Evolutionary conservation across 225 moss, liverwort and hornwort species (phyloP).

Genomic region (Antitrichia curtipendula): DNA sequence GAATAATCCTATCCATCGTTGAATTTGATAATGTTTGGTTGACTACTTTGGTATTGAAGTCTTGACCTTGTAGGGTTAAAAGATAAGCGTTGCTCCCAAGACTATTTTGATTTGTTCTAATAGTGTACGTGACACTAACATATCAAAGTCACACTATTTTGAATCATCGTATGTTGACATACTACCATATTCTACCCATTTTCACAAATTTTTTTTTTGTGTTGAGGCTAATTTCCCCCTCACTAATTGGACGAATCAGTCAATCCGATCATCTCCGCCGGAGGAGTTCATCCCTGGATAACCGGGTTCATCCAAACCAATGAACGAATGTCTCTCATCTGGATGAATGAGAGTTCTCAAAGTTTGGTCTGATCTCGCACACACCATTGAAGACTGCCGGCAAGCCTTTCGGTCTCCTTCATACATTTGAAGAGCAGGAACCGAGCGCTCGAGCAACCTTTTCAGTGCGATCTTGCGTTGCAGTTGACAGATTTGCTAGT

Average conservation of each 20-base stretch:
- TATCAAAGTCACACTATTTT: neutral
- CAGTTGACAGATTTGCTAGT: neutral
- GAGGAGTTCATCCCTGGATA: no score
- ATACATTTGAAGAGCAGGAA: neutral
- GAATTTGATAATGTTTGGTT: accelerated
- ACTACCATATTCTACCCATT: neutral
- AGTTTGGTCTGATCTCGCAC: no score
- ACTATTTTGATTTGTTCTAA: neutral
- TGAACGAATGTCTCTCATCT: accelerated
- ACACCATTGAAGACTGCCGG: neutral
- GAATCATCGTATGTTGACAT: neutral
- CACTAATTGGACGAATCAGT: neutral
- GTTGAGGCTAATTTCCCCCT: neutral
- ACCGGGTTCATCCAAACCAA: neutral
- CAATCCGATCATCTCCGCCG: neutral
- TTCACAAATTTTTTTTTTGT: neutral
- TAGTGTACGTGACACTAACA: neutral
- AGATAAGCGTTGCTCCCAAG: accelerated
- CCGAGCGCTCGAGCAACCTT: neutral
- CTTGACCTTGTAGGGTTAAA: accelerated
- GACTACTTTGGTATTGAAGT: accelerated
- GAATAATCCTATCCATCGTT: neutral
- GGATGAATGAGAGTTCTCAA: neutral
- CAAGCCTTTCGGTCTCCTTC: neutral
- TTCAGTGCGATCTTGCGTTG: neutral